Conservation (phyloP, 192 early-diverging fungal species). For the Pilobolus umbonatus region DNA sequence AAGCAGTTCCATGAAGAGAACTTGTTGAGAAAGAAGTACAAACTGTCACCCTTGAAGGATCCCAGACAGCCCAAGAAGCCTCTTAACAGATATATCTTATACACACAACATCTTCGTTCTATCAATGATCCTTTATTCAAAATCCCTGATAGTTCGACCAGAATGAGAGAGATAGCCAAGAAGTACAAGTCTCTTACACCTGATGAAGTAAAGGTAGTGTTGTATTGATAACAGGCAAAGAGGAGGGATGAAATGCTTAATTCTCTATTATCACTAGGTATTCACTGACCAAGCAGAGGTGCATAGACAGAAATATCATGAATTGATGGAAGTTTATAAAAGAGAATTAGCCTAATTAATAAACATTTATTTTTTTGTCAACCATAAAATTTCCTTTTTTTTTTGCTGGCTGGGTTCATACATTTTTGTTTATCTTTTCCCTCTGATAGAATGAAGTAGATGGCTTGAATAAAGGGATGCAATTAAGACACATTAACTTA, state of each 20-base stretch:
- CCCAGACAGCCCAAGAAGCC: conserved; percentile 28
- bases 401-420: neutral
- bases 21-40: conserved; percentile 18
- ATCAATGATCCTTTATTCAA: neutral
- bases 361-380: neutral
- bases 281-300: neutral
- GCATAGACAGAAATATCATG: neutral
- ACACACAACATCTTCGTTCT: conserved; percentile 15
- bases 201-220: conserved; percentile 14
- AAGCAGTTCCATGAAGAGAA: conserved; percentile 27
- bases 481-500: neutral
- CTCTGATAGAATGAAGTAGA: neutral
- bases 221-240: neutral
- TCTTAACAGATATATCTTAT: conserved; percentile 24
- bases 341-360: neutral
- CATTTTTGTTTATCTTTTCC: neutral
- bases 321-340: neutral
- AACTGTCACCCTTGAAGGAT: conserved; percentile 21
- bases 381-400: neutral
- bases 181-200: neutral
- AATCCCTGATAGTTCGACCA: neutral
- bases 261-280: neutral
- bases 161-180: neutral
- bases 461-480: neutral
- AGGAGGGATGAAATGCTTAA: neutral